Conservation (phyloP, 306 rosid genomes). For the Potentilla sterilis region DNA sequence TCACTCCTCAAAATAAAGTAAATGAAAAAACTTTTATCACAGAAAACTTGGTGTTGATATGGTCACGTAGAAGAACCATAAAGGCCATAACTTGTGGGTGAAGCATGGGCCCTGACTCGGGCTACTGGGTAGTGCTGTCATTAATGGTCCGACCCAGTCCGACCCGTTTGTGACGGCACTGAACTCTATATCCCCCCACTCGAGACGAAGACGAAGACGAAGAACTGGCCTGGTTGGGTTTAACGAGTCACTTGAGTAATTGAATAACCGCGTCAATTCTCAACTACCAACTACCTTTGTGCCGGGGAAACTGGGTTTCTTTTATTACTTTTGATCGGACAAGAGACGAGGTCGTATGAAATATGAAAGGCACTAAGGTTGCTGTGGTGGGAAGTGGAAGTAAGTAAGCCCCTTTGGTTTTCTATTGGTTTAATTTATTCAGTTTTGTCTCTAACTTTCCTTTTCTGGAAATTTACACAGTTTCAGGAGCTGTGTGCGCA, state of each 20-base stretch:
- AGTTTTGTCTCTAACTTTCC: background rate
- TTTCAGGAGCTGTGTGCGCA: slow-evolving; percentile 90
- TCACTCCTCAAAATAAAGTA: too few relatives aligned
- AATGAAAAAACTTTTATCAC: too few relatives aligned
- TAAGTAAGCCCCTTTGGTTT: slow-evolving; percentile 19
- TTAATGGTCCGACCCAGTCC: slow-evolving; percentile 8
- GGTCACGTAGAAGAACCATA: too few relatives aligned
- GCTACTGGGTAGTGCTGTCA: background rate
- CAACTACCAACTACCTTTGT: background rate
- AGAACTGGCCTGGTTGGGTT: background rate
- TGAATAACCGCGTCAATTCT: background rate
- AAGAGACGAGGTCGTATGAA: background rate
- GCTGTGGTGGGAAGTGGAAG: slow-evolving; percentile 88
- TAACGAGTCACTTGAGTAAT: background rate
- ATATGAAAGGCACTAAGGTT: slow-evolving; percentile 56
- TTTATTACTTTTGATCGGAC: background rate
- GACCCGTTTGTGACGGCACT: background rate
- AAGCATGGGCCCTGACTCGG: background rate
- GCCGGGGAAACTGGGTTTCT: background rate
- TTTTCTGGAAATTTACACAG: slow-evolving; percentile 26
- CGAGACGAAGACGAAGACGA: background rate
- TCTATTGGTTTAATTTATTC: background rate
- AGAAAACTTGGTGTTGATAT: too few relatives aligned
- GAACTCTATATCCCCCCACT: background rate
- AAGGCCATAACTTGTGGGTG: background rate